Conservation (phyloP, 2,329 filamentous ascomycete genomes). For the Monilinia fructigena region DNA sequence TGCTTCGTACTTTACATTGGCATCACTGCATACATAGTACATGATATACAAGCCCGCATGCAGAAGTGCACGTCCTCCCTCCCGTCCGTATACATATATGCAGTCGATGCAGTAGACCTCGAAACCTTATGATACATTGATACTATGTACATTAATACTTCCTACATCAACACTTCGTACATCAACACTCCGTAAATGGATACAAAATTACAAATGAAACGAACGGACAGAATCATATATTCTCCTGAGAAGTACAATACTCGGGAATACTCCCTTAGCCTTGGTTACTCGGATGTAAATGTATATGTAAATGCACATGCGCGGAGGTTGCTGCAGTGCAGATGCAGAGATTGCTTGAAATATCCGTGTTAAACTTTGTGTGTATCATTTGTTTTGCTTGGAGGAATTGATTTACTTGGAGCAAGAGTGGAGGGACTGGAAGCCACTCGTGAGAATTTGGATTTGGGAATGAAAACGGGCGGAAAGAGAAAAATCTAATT, state of each 20-base stretch:
- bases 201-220: too few relatives aligned
- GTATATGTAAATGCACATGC: not conserved
- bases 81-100: not conserved
- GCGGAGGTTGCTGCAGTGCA: not conserved
- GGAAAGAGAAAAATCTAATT: too few relatives aligned
- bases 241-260: not conserved
- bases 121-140: not conserved
- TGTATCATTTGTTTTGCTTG: not conserved
- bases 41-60: not conserved
- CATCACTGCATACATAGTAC: not conserved
- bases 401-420: too few relatives aligned
- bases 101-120: not conserved
- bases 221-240: not conserved
- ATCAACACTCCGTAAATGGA: too few relatives aligned
- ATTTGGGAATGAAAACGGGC: too few relatives aligned
- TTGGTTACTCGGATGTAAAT: not conserved
- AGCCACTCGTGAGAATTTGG: too few relatives aligned
- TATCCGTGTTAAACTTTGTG: not conserved
- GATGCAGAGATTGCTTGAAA: too few relatives aligned
- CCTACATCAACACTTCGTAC: not conserved
- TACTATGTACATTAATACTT: not conserved
- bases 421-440: too few relatives aligned
- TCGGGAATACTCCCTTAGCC: not conserved
- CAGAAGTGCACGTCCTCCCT: conserved; percentile 2
- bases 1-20: not conserved